Percentiles rank a stretch among this genome's conserved stretches.
Conservation (phyloP, 2,329 filamentous ascomycete genomes). For the Diaporthe caulivora region DNA sequence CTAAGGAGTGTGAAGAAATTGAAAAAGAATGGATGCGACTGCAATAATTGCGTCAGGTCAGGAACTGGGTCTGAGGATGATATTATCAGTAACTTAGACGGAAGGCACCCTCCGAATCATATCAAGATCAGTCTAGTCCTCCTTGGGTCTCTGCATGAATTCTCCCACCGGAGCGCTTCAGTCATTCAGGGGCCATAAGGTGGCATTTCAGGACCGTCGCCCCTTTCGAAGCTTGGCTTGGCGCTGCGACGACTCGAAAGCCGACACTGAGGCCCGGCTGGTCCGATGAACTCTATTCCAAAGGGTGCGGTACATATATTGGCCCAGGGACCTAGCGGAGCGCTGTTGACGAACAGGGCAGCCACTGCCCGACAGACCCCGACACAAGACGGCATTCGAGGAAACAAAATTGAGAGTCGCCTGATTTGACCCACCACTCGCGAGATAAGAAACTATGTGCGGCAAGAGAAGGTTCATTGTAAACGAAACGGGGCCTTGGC, state of each 20-base stretch:
- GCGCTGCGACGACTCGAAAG: background rate
- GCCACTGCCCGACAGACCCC: background rate
- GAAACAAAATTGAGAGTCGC: background rate
- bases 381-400: background rate
- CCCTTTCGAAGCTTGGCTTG: constrained; percentile 7
- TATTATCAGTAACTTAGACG: background rate
- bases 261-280: too few relatives aligned
- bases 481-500: constrained; percentile 3
- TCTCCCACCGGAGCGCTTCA: background rate
- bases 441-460: background rate
- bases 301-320: background rate
- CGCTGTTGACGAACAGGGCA: background rate
- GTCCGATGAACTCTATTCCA: too few relatives aligned
- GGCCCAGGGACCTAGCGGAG: too few relatives aligned
- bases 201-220: constrained; percentile 17
- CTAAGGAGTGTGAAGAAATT: background rate
- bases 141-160: background rate
- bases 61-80: background rate
- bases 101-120: constrained; percentile 17
- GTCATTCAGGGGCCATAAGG: background rate
- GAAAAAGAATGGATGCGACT: background rate
- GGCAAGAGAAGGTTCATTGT: constrained; percentile 1
- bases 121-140: background rate
- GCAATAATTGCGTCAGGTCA: background rate
- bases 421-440: constrained; percentile 12